A percentile compares a stretch with the other conserved stretches of the same genome.
These are phyloP conservation scores for Ambrosiella xylebori DNA, from an alignment of 2,329 filamentous ascomycete genomes.

Conservation along the genomic window DNA sequence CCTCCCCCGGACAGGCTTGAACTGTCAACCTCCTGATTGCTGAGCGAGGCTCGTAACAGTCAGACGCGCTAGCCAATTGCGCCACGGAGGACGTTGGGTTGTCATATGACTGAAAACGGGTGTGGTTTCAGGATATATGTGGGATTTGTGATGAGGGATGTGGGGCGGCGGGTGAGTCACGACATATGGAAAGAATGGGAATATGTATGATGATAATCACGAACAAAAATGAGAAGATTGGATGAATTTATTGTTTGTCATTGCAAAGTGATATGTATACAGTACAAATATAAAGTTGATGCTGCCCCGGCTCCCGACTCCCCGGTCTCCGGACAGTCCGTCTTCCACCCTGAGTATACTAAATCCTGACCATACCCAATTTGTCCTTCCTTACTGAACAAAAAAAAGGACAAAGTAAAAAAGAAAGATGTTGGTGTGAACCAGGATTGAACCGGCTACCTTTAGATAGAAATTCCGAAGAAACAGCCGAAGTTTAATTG, in stretches of 20 bases:
- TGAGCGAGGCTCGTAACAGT: conserved; percentile 27
- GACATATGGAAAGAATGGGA: too few species aligned
- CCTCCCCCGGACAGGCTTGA: neutral
- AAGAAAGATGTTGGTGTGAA: neutral
- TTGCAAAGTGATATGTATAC: too few species aligned
- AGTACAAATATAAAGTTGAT: too few species aligned
- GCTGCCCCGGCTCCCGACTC: too few species aligned
- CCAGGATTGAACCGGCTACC: neutral
- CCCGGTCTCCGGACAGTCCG: too few species aligned
- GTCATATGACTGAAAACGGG: neutral
- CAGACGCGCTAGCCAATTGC: conserved; percentile 40
- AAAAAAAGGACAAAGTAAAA: neutral
- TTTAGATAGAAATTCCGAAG: neutral
- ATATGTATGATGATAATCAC: too few species aligned
- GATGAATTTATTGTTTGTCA: too few species aligned
- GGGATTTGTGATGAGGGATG: too few species aligned
- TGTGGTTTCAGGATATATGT: neutral
- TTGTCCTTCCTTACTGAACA: neutral
- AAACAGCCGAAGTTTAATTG: neutral
- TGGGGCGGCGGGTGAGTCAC: too few species aligned
- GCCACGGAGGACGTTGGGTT: conserved; percentile 20
- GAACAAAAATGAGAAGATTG: too few species aligned
- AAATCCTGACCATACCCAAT: neutral
- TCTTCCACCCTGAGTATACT: too few species aligned
- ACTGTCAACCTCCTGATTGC: conserved; percentile 2